A percentile compares a stretch with the other conserved stretches of the same genome.
phyloP scores from a whole-genome alignment of 2,329 filamentous ascomycete genomes.

The Aspergillus tanneri region DNA sequence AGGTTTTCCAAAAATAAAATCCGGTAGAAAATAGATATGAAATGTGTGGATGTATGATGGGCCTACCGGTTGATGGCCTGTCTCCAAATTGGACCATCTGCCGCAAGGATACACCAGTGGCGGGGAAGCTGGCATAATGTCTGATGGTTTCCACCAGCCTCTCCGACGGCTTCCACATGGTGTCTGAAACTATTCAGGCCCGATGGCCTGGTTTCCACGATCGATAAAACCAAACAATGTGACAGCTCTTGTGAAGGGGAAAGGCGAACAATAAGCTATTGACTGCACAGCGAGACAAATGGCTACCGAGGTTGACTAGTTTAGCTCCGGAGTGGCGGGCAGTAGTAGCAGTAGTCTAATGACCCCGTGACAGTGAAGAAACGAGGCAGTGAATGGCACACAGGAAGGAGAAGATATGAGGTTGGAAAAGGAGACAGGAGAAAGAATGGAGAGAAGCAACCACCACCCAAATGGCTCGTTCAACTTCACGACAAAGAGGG shows the following conservation, averaged over 20 bases:
- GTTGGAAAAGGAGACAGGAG: no score
- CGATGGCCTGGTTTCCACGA: slow-evolving; percentile 24
- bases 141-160: slow-evolving; percentile 94
- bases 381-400: not conserved
- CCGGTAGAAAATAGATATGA: not conserved
- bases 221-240: slow-evolving; percentile 6
- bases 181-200: slow-evolving; percentile 30
- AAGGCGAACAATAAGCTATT: slow-evolving; percentile 1
- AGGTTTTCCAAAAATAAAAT: not conserved
- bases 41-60: not conserved
- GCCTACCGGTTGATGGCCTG: slow-evolving; percentile 79
- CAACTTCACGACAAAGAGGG: not conserved
- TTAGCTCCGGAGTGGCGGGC: slow-evolving; percentile 10
- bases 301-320: slow-evolving; percentile 31
- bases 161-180: slow-evolving; percentile 91
- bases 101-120: slow-evolving; percentile 90
- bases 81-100: slow-evolving; percentile 99
- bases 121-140: slow-evolving; percentile 95
- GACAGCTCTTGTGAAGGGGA: no score
- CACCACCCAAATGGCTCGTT: not conserved
- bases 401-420: no score
- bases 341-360: not conserved
- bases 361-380: not conserved
- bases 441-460: no score
- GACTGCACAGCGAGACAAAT: no score